Conservation (phyloP, 441 rosid species). For the Euphorbia schlechtendalii region DNA sequence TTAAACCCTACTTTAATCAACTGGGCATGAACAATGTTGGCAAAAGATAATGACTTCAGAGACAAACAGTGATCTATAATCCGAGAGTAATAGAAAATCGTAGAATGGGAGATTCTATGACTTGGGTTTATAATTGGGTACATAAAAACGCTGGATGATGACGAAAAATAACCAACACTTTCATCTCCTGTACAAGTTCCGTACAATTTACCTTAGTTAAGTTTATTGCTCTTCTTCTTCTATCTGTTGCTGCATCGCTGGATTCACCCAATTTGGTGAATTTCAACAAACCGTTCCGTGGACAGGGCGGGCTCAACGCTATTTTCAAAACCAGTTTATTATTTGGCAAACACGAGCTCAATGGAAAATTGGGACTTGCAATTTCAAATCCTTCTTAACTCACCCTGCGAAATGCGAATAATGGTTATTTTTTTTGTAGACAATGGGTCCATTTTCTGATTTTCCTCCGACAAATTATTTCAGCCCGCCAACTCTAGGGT, state of each 20-base stretch:
- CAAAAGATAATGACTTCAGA: slow-evolving; percentile 26
- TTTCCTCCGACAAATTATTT: too few species aligned
- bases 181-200: not conserved
- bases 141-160: slow-evolving; percentile 31
- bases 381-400: too few species aligned
- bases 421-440: too few species aligned
- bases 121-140: slow-evolving; percentile 31
- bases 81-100: slow-evolving; percentile 30
- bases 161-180: not conserved
- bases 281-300: not conserved
- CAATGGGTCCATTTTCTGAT: too few species aligned
- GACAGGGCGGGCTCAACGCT: not conserved
- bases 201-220: too few species aligned
- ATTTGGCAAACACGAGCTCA: too few species aligned
- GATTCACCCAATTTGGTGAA: not conserved
- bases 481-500: too few species aligned
- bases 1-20: slow-evolving; percentile 48
- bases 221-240: not conserved
- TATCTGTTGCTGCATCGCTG: not conserved
- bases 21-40: slow-evolving; percentile 46
- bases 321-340: too few species aligned
- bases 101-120: slow-evolving; percentile 29
- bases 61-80: slow-evolving; percentile 40
- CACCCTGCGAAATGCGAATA: too few species aligned
- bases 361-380: too few species aligned